Evolutionary conservation across 129 eudicot genomes (phyloP).

Genomic region (Scalesia atractyloides): DNA sequence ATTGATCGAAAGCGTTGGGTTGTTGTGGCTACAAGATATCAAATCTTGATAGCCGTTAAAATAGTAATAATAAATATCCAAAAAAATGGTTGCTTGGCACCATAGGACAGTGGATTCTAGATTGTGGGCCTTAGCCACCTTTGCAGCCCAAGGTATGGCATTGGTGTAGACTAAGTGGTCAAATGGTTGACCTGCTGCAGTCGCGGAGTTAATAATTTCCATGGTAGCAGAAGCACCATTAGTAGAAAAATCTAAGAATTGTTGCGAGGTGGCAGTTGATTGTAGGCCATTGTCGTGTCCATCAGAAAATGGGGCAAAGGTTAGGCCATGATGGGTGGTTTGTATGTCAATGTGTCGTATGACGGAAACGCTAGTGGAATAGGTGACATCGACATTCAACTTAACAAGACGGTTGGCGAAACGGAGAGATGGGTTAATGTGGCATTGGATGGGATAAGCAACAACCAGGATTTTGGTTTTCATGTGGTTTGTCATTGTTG

Average conservation of each 20-base stretch:
- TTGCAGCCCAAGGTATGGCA: slow-evolving; percentile 45
- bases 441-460: slow-evolving; percentile 41
- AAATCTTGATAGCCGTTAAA: slow-evolving; percentile 37
- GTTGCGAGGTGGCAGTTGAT: slow-evolving; percentile 11
- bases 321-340: not conserved
- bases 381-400: slow-evolving; percentile 38
- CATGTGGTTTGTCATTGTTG: not conserved
- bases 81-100: slow-evolving; percentile 51
- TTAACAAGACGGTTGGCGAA: slow-evolving; percentile 25
- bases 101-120: slow-evolving; percentile 44
- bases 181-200: slow-evolving; percentile 20
- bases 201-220: slow-evolving; percentile 8
- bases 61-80: slow-evolving; percentile 41
- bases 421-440: slow-evolving; percentile 46
- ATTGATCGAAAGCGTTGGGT: slow-evolving; percentile 12
- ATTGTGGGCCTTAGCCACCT: slow-evolving; percentile 37
- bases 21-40: not conserved
- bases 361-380: not conserved
- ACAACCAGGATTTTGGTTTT: slow-evolving; percentile 25
- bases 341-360: not conserved
- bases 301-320: slow-evolving; percentile 12
- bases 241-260: slow-evolving; percentile 14
- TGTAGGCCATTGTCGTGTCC: slow-evolving; percentile 4
- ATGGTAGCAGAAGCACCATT: not conserved
- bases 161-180: slow-evolving; percentile 41